Evolutionary conservation across 495 filamentous ascomycete species (phyloP).

Genomic region (Trichoderma gamsii): DNA sequence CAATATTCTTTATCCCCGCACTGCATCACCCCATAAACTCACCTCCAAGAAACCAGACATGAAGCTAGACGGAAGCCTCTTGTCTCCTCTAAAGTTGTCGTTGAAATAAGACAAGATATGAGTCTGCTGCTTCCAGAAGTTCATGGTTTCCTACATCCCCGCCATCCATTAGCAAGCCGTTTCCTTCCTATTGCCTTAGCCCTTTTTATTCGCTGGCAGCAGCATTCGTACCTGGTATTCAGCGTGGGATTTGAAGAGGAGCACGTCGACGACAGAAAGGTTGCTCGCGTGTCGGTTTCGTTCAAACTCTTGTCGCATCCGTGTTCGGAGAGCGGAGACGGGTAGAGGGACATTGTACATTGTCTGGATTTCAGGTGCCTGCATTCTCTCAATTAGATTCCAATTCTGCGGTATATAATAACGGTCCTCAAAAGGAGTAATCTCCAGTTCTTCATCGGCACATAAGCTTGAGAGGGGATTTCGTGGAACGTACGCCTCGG

Average conservation of each 20-base stretch:
- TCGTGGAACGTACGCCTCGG: constrained; percentile 64
- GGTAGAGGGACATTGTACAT: constrained; percentile 93
- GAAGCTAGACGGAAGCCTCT: constrained; percentile 76
- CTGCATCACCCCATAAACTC: constrained; percentile 19
- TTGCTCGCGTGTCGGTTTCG: constrained; percentile 89
- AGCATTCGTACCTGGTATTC: constrained; percentile 68
- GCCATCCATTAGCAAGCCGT: background rate
- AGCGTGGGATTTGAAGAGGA: constrained; percentile 77
- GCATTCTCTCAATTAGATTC: constrained; percentile 9
- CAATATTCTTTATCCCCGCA: background rate
- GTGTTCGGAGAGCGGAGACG: constrained; percentile 81
- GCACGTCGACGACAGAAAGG: constrained; percentile 76
- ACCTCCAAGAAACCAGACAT: constrained; percentile 91
- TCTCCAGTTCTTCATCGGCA: background rate
- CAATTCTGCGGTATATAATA: background rate
- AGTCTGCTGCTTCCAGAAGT: constrained; percentile 96
- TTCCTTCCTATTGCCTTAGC: constrained; percentile 62
- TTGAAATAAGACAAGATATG: constrained; percentile 98
- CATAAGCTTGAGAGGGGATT: background rate
- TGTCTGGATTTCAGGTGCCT: constrained; percentile 93
- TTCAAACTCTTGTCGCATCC: constrained; percentile 96
- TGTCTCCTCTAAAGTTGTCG: constrained; percentile 63
- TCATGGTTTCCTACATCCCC: constrained; percentile 76
- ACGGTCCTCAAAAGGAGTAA: background rate
- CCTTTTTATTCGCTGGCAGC: background rate